Evolutionary conservation across 2,329 filamentous ascomycete genomes (phyloP), one percentile per base, ranked within the genome.

Genomic region (Cladophialophora yegresii): DNA sequence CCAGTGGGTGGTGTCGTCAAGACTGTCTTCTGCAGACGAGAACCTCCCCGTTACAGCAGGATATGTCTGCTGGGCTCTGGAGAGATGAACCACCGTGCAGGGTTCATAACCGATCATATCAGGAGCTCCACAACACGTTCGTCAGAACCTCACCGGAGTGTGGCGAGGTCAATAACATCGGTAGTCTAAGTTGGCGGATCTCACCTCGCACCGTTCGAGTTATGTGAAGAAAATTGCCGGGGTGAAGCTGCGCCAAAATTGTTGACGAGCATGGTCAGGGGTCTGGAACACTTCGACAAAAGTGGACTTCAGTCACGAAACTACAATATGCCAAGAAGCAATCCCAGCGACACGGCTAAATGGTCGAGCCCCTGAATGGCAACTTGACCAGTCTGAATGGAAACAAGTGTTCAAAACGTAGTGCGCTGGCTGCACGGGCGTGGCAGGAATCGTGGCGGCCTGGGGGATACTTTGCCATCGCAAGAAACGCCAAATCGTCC

Each of bases 211-310:
- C 12, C 28, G 13, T n/a, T 23, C 13, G 3, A 28, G 28, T 54
- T 28, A 54, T 54, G 51, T 33, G 51, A 30, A 32, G 26, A n/a
- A n/a, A 54, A 33, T 28, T 54, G 51, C 23, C 28, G 28, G 28
- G 28, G 9, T 54, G 12, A 9, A 54, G 8, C 5, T 1, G 16
- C 16, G 28, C 51, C 8, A 28, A 32, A 22, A 13, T 32, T 54
- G 3, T 26, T 54, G 51, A 12, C 28, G 51, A 28, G 16, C 26
- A 30, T 22, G 54, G 54, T 23, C 54, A 36, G 23, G 54, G 54
- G 10, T 40, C 22, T 40, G 54, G 23, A 56, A 56, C 54, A 56
- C 36, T 22, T 56, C 4, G n/a, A 56, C 54, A 12, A 56, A 20
- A 33, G 16, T 54, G 51, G 28, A 26, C 28, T 54, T 33, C 28